Evolutionary conservation across 2,329 filamentous ascomycete species (phyloP).

Genomic region (Ophiostoma perfectum): DNA sequence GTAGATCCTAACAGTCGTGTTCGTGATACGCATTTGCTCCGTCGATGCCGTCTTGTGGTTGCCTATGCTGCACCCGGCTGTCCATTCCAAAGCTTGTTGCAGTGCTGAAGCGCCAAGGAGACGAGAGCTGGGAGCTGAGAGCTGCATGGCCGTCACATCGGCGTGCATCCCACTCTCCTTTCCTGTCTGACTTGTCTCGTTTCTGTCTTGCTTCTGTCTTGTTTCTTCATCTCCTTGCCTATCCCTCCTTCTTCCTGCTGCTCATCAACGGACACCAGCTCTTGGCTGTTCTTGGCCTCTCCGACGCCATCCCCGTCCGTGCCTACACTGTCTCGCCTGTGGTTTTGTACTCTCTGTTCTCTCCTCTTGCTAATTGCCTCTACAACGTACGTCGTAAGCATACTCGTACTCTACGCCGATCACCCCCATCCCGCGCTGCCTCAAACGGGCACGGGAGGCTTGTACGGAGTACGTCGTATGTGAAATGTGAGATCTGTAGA

Average conservation of each 20-base stretch:
- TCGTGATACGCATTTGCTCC: no score
- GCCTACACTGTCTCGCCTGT: not conserved
- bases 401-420: not conserved
- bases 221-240: not conserved
- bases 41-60: no score
- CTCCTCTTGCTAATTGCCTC: not conserved
- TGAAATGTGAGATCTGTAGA: conserved; percentile 7
- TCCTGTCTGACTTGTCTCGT: no score
- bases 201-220: no score
- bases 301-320: not conserved
- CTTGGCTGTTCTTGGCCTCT: not conserved
- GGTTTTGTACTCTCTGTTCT: not conserved
- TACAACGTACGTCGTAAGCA: not conserved
- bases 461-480: not conserved
- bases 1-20: no score
- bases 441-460: not conserved
- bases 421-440: not conserved
- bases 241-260: not conserved
- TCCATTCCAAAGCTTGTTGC: no score
- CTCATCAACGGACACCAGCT: conserved; percentile 6
- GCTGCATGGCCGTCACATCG: no score
- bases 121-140: no score
- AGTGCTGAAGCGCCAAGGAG: no score
- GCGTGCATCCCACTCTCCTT: no score
- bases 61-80: no score